phyloP scores from a whole-genome alignment of 139 green algal species.

The Pleodorina starrii region DNA sequence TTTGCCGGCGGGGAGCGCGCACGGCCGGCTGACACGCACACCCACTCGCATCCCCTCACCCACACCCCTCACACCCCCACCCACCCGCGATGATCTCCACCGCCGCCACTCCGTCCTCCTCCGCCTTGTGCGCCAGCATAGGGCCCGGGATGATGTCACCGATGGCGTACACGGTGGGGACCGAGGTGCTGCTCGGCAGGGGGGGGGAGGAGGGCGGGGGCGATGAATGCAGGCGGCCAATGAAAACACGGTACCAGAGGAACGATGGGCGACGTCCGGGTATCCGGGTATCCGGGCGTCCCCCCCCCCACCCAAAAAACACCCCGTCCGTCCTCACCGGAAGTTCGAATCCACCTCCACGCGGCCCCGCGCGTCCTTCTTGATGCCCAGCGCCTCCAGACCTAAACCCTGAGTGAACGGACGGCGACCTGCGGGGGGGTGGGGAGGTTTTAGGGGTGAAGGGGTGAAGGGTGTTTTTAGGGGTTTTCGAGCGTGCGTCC shows the following conservation, averaged over 20 bases:
- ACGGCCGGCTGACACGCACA: background rate
- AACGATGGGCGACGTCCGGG: no score
- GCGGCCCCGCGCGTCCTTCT: constrained; percentile 82
- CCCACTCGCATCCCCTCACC: constrained; percentile 68
- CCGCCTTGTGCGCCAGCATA: constrained; percentile 99
- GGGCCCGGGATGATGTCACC: constrained; percentile 93
- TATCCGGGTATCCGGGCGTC: no score
- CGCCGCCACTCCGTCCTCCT: constrained; percentile 98
- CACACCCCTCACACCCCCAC: background rate
- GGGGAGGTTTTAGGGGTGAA: no score
- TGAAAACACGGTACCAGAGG: no score
- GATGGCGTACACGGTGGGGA: constrained; percentile 90
- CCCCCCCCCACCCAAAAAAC: no score
- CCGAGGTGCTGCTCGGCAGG: constrained; percentile 17
- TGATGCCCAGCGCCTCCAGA: constrained; percentile 91
- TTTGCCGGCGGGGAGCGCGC: background rate
- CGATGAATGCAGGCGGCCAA: no score
- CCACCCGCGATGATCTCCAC: constrained; percentile 92
- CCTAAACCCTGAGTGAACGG: constrained; percentile 85
- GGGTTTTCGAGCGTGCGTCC: no score
- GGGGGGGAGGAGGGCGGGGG: no score
- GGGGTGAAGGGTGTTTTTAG: no score
- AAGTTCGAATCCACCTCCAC: constrained; percentile 70
- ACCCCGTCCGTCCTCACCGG: background rate
- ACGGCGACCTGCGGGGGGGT: constrained; percentile 81